Evolutionary conservation across 768 basidiomycete genomes (phyloP).

Genomic region (Amanita pseudoporphyria): DNA sequence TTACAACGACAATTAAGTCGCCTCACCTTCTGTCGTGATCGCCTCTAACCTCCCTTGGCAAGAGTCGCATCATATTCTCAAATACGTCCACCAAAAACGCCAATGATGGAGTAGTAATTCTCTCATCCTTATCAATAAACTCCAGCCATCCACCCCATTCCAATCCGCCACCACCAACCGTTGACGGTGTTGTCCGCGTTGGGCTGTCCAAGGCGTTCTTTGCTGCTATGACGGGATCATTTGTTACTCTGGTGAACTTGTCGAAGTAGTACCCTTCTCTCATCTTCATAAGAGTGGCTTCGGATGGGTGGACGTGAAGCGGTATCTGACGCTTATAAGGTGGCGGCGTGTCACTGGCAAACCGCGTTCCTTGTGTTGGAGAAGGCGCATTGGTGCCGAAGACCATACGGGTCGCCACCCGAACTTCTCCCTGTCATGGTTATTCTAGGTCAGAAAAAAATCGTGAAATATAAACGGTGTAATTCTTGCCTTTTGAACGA

Average conservation of each 20-base stretch:
- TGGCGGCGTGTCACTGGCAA: conserved; percentile 39
- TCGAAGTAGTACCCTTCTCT: conserved; percentile 25
- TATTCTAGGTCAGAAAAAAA: no score
- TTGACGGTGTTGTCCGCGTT: conserved; percentile 26
- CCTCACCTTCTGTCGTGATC: conserved; percentile 28
- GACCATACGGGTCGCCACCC: conserved; percentile 43
- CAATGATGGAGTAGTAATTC: conserved; percentile 36
- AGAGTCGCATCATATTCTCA: conserved; percentile 31
- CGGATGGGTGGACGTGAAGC: no score
- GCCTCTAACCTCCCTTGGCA: conserved; percentile 36
- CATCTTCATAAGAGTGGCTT: conserved; percentile 17
- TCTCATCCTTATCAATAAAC: conserved; percentile 31
- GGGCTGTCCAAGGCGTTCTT: conserved; percentile 29
- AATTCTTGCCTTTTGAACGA: conserved; percentile 40
- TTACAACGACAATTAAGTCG: no score
- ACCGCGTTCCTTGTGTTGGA: conserved; percentile 16
- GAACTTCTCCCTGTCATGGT: conserved; percentile 36
- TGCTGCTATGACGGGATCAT: conserved; percentile 29
- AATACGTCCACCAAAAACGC: conserved; percentile 52
- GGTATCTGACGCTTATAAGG: conserved; percentile 48
- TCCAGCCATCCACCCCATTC: conserved; percentile 54
- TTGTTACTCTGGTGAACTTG: conserved; percentile 24
- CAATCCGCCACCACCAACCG: conserved; percentile 41
- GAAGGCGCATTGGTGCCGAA: conserved; percentile 38
- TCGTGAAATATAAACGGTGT: no score